These are phyloP conservation scores for Diophrys sp. DNA, from an alignment of 73 alveolate species.

Conservation along the genomic window DNA sequence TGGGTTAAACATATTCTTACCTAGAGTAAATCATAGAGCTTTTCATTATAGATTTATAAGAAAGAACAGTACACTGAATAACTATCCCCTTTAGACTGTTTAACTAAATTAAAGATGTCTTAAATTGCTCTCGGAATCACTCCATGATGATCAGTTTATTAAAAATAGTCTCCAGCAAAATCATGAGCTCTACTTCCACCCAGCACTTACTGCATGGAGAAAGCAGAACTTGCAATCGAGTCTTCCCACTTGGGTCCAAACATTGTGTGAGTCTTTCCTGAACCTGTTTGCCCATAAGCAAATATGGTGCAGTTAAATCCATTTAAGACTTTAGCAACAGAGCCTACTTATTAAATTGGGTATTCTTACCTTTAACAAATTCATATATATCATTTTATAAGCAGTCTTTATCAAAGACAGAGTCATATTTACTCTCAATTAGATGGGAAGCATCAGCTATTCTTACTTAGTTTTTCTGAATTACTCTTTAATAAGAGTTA, in stretches of 20 bases:
- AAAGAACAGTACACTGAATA: constrained; percentile 65
- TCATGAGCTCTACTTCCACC: constrained; percentile 8
- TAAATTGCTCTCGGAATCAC: constrained; percentile 54
- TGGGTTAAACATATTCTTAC: too few species aligned
- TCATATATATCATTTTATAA: constrained; percentile 36
- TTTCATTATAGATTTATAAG: constrained; percentile 74
- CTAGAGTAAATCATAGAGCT: constrained; percentile 52
- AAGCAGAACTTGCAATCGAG: neutral
- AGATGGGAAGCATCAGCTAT: constrained; percentile 43
- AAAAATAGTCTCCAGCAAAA: neutral
- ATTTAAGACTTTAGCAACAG: constrained; percentile 27
- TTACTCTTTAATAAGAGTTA: too few species aligned
- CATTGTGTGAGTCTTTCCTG: constrained; percentile 70
- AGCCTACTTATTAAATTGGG: constrained; percentile 11
- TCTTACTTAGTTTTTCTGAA: too few species aligned
- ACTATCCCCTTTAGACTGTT: neutral
- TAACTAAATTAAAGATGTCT: constrained; percentile 22
- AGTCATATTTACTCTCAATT: constrained; percentile 40
- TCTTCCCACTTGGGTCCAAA: constrained; percentile 27
- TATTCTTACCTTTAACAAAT: constrained; percentile 22
- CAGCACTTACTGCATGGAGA: neutral
- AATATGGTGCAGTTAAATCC: constrained; percentile 57
- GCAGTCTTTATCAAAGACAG: constrained; percentile 26
- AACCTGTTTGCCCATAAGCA: constrained; percentile 69
- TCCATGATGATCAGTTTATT: constrained; percentile 30